Evolutionary conservation across 768 basidiomycete genomes (phyloP), one percentile per base, ranked within the genome.

Genomic region (Dacryopinax primogenitus): DNA sequence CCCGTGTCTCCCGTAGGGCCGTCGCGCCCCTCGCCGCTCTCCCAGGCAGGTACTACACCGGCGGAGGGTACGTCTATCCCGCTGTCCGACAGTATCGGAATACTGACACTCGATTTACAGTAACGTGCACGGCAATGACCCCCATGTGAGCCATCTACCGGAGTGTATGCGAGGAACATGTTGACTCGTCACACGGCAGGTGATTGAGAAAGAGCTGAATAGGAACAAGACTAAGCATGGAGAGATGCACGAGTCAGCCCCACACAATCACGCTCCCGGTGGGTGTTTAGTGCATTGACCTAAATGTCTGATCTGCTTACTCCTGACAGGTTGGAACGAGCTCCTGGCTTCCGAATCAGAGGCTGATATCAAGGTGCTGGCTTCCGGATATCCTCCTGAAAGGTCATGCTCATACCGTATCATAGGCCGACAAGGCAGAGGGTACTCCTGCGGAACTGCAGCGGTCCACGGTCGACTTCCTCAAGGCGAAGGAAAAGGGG

Each of bases 181-280:
- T 30, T 58, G 51, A 58, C 11, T 6, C 4, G 23, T 23, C 32
- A 15, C 13, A 18, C 18, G 51, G 26, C 32, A 58, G 51, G 30
- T 32, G 51, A 58, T 58, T 30, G 51, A 58, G 51, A 58, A 30
- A 30, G 51, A 58, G 51, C 4, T 58, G 3, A 23, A 58, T 58
- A 13, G 51, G 51, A 58, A 58, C 51, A 58, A 58, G 51, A 58
- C 51, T 3, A 58, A 58, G 51, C 51, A 58, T 18, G 51, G 51
- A 13, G 51, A 58, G 51, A 30, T 2, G 51, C 51, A 58, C 51
- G 51, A 58, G 51, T 58, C 51, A 11, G 30, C 23, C 4, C 51
- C 51, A 30, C 51, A 58, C 18, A 30, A 58, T 3, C 51, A 58
- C 26, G 51, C 51, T 4, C 51, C 51, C 6, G 51, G 51, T 58